Evolutionary conservation across 1,284 basidiomycete genomes (phyloP).

Genomic region (Schizopora paradoxa): DNA sequence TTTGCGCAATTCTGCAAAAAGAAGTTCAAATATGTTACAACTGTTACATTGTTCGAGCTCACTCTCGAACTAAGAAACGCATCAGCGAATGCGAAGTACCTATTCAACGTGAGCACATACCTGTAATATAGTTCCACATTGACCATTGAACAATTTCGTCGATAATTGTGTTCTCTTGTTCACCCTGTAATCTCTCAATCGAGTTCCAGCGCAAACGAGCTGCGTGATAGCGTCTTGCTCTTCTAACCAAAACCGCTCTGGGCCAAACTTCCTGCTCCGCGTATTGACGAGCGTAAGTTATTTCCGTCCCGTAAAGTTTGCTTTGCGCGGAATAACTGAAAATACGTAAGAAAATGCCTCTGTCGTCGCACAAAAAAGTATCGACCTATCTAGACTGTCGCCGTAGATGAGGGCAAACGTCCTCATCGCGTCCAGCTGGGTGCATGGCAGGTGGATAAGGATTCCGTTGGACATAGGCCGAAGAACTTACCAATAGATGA

Average conservation of each 20-base stretch:
- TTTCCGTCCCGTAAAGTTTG: constrained; percentile 56
- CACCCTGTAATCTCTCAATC: constrained; percentile 64
- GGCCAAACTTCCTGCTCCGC: constrained; percentile 70
- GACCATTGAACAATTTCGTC: constrained; percentile 81
- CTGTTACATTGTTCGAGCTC: constrained; percentile 23
- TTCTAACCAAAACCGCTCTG: constrained; percentile 57
- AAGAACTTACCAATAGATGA: constrained; percentile 49
- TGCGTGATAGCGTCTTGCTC: constrained; percentile 63
- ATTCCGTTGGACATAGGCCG: constrained; percentile 1
- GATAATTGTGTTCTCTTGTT: constrained; percentile 72
- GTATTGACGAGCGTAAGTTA: constrained; percentile 59
- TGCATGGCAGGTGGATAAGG: neutral
- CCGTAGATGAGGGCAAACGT: constrained; percentile 69
- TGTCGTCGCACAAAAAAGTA: constrained; percentile 1
- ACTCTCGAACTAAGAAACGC: constrained; percentile 45
- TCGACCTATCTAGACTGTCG: constrained; percentile 58
- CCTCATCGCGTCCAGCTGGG: constrained; percentile 55
- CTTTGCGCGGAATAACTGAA: constrained; percentile 53
- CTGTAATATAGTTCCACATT: constrained; percentile 74
- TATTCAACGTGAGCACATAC: constrained; percentile 31
- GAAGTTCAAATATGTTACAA: neutral
- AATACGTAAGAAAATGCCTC: constrained; percentile 5
- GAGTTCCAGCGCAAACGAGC: constrained; percentile 68
- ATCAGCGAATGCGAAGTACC: neutral
- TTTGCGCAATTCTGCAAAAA: constrained; percentile 48